Percentiles rank a stretch among this genome's conserved stretches.
phyloP scores from a whole-genome alignment of 177 flowering plant species.

The Vitis hybrid region DNA sequence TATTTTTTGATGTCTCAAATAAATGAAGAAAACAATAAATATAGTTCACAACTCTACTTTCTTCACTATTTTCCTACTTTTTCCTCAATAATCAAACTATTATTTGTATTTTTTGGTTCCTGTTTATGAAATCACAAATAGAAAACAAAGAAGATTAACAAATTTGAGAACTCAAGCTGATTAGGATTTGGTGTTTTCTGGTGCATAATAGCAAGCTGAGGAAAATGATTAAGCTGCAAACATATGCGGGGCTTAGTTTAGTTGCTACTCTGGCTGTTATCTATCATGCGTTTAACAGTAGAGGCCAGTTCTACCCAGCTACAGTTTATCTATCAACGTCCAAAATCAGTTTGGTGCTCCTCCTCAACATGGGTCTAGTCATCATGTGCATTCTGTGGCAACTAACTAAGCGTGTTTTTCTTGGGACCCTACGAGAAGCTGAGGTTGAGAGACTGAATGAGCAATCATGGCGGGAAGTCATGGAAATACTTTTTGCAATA shows the following conservation, averaged over 20 bases:
- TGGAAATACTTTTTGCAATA: constrained; percentile 96
- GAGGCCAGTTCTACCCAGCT: constrained; percentile 95
- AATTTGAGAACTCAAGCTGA: too few species aligned
- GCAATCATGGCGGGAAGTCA: constrained; percentile 97
- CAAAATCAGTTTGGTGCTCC: constrained; percentile 86
- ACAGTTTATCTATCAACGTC: constrained; percentile 88
- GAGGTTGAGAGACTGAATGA: constrained; percentile 98
- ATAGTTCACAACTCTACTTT: too few species aligned
- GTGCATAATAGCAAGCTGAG: not conserved
- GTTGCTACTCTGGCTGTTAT: constrained; percentile 63
- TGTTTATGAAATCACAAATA: too few species aligned
- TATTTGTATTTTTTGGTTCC: too few species aligned
- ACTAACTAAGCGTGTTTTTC: constrained; percentile 65
- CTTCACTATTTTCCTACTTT: too few species aligned
- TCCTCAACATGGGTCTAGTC: constrained; percentile 91
- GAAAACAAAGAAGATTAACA: too few species aligned
- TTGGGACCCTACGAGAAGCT: constrained; percentile 88
- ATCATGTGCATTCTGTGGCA: constrained; percentile 94
- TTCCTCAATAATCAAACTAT: too few species aligned
- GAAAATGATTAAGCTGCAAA: constrained; percentile 80
- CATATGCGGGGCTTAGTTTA: constrained; percentile 78
- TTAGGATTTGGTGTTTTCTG: not conserved
- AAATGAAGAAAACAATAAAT: too few species aligned
- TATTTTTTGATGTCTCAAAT: too few species aligned
- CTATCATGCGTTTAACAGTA: constrained; percentile 87